phyloP scores from a whole-genome alignment of 2,329 filamentous ascomycete species.

The Talaromyces sp. region DNA sequence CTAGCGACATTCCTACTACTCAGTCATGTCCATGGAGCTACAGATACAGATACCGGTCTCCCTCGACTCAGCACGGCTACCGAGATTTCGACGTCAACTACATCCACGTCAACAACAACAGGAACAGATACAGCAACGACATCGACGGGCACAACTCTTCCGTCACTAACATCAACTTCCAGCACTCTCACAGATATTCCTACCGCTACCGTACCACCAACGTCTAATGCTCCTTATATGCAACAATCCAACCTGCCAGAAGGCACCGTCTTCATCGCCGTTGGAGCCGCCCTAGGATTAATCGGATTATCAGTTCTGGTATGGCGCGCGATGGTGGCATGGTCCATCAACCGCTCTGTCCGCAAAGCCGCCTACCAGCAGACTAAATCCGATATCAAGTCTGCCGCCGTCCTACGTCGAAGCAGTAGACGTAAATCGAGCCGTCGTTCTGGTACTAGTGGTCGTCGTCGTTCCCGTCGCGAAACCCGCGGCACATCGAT shows the following conservation, averaged over 20 bases:
- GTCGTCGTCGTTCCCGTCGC: conserved; percentile 23
- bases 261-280: conserved; percentile 93
- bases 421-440: conserved; percentile 37
- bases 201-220: conserved; percentile 67
- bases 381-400: conserved; percentile 67
- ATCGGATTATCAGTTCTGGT: conserved; percentile 76
- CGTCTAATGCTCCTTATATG: conserved; percentile 84
- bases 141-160: conserved; percentile 22
- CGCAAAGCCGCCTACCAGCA: conserved; percentile 77
- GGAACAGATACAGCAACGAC: conserved; percentile 24
- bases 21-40: conserved; percentile 10
- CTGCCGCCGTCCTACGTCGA: conserved; percentile 56
- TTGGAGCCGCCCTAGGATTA: conserved; percentile 82
- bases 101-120: conserved; percentile 40
- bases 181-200: conserved; percentile 68
- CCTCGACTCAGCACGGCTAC: conserved; percentile 12
- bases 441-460: conserved; percentile 23
- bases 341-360: conserved; percentile 87
- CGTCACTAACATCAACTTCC: conserved; percentile 52
- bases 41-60: conserved; percentile 13
- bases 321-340: conserved; percentile 85
- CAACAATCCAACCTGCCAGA: conserved; percentile 79
- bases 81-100: conserved; percentile 30
- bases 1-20: conserved; percentile 8
- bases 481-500: conserved; percentile 41